Conservation (phyloP, 306 rosid genomes). For the Sindora glabra region DNA sequence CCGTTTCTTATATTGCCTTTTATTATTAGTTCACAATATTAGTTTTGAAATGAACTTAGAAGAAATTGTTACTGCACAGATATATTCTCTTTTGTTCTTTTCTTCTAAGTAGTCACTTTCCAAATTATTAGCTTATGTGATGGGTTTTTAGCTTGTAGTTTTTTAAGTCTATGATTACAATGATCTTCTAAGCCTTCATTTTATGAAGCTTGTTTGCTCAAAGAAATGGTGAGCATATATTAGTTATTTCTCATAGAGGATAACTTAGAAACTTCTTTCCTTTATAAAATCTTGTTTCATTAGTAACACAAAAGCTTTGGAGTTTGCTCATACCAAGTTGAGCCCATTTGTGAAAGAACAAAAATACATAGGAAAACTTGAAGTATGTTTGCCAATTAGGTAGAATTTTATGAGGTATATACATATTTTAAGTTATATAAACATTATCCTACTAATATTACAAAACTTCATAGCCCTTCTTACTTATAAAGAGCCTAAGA, state of each 20-base stretch:
- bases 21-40: too few relatives aligned
- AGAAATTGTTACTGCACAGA: too few relatives aligned
- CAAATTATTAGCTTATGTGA: too few relatives aligned
- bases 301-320: slow-evolving; percentile 68
- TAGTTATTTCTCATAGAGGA: background rate
- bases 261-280: background rate
- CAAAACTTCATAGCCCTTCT: slow-evolving; percentile 48
- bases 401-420: background rate
- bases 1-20: too few relatives aligned
- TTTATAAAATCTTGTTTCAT: slow-evolving; percentile 13
- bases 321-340: slow-evolving; percentile 47
- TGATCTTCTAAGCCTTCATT: slow-evolving; percentile 54
- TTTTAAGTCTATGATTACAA: too few relatives aligned
- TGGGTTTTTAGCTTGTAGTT: too few relatives aligned
- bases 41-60: too few relatives aligned
- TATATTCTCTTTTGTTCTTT: too few relatives aligned
- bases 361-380: slow-evolving; percentile 27
- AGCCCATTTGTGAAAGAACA: slow-evolving; percentile 43
- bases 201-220: slow-evolving; percentile 43
- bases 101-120: too few relatives aligned
- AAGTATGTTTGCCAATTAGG: slow-evolving; percentile 16
- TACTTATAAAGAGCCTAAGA: too few relatives aligned
- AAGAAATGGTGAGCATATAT: slow-evolving; percentile 37
- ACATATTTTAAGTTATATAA: background rate
- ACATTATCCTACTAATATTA: background rate